Evolutionary conservation across 1,284 basidiomycete species (phyloP).

Genomic region (Microstroma glucosiphilum): DNA sequence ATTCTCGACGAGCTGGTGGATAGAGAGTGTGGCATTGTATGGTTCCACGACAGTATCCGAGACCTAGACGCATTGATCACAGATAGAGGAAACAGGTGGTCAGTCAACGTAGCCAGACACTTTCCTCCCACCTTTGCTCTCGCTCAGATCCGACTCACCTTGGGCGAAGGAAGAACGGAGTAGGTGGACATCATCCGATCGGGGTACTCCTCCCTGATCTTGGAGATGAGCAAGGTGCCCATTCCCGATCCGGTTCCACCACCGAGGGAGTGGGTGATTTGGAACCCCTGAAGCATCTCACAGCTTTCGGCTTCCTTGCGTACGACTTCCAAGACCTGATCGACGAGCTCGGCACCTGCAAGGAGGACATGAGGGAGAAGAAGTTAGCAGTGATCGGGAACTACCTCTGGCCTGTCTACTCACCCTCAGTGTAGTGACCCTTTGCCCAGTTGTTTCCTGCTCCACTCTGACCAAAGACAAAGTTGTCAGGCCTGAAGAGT

Average conservation of each 20-base stretch:
- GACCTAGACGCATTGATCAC: slow-evolving; percentile 40
- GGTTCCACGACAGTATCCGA: slow-evolving; percentile 62
- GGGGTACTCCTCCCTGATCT: slow-evolving; percentile 62
- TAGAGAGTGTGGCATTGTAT: slow-evolving; percentile 61
- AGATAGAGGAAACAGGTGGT: too few relatives aligned
- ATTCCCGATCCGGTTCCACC: slow-evolving; percentile 63
- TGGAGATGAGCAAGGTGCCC: slow-evolving; percentile 61
- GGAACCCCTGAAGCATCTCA: slow-evolving; percentile 61
- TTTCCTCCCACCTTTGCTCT: neutral
- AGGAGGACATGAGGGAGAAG: neutral
- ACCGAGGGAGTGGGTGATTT: slow-evolving; percentile 61
- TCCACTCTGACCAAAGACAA: slow-evolving; percentile 61
- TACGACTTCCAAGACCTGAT: slow-evolving; percentile 59
- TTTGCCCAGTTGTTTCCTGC: slow-evolving; percentile 61
- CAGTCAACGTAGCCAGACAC: too few relatives aligned
- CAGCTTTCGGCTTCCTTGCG: slow-evolving; percentile 60
- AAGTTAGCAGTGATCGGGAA: neutral
- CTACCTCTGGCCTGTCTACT: neutral
- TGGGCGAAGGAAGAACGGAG: slow-evolving; percentile 61
- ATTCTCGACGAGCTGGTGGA: slow-evolving; percentile 63
- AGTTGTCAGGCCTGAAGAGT: slow-evolving; percentile 60
- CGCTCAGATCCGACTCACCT: slow-evolving; percentile 50
- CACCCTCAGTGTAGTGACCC: slow-evolving; percentile 54
- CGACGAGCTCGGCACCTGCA: slow-evolving; percentile 58
- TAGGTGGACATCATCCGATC: slow-evolving; percentile 63